Evolutionary conservation across 1,284 basidiomycete genomes (phyloP).

Genomic region (Papiliotrema laurentii): DNA sequence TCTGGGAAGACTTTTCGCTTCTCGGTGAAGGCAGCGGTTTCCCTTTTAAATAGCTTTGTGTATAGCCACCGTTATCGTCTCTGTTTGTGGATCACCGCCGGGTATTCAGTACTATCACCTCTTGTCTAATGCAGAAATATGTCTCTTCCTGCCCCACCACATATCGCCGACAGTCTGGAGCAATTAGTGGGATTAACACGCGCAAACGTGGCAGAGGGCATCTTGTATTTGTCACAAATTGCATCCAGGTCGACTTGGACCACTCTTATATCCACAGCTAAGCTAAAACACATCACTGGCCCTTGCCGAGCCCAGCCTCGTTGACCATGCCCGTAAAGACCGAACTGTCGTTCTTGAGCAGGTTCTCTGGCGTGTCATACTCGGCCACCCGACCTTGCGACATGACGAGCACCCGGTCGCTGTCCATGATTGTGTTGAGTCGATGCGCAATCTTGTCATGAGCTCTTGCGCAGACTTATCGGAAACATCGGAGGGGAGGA

Average conservation of each 20-base stretch:
- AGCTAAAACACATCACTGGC: too few species aligned
- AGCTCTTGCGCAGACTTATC: neutral
- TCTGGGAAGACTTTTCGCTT: conserved; percentile 43
- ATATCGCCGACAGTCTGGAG: too few species aligned
- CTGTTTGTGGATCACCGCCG: too few species aligned
- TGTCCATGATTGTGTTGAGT: conserved; percentile 85
- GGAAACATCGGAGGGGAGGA: neutral
- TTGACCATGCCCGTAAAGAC: conserved; percentile 18
- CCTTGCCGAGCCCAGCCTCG: conserved; percentile 19
- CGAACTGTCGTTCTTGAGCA: conserved; percentile 51
- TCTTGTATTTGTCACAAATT: too few species aligned
- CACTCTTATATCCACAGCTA: too few species aligned
- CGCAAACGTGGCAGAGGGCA: too few species aligned
- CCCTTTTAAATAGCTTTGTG: conserved; percentile 27
- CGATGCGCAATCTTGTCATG: conserved; percentile 62
- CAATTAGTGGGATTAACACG: too few species aligned
- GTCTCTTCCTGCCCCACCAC: too few species aligned
- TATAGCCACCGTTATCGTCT: too few species aligned
- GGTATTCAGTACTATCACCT: too few species aligned
- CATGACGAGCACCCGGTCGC: conserved; percentile 77
- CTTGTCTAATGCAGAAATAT: too few species aligned
- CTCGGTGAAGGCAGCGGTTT: conserved; percentile 40
- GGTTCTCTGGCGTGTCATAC: conserved; percentile 63
- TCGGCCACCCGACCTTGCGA: conserved; percentile 69
- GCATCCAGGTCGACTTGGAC: too few species aligned